These are phyloP conservation scores for Quercus agrifolia DNA, from an alignment of 306 rosid species.

Conservation along the genomic window DNA sequence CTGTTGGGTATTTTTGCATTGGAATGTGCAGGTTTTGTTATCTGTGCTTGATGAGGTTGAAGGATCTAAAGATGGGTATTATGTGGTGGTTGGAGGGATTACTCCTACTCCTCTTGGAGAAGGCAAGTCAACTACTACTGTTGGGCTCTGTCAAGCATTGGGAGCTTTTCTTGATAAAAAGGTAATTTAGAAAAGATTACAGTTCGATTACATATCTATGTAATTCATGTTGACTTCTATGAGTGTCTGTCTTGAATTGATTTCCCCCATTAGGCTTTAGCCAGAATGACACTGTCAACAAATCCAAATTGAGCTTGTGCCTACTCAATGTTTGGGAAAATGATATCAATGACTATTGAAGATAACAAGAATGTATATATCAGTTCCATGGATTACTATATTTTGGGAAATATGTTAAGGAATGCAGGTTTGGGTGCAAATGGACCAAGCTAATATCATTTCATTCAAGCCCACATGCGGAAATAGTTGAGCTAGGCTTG, in stretches of 20 bases:
- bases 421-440: background rate
- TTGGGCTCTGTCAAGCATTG: slow-evolving; percentile 98
- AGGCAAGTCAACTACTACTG: slow-evolving; percentile 98
- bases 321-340: background rate
- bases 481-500: background rate
- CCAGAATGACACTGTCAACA: background rate
- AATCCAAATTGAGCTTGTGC: background rate
- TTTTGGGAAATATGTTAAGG: background rate
- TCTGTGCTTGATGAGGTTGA: slow-evolving; percentile 71
- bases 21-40: slow-evolving; percentile 59
- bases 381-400: background rate
- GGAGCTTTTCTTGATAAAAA: slow-evolving; percentile 96
- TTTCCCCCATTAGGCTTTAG: background rate
- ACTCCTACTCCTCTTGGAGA: slow-evolving; percentile 99
- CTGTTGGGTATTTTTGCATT: background rate
- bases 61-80: slow-evolving; percentile 71
- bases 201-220: background rate
- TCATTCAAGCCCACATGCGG: background rate
- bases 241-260: background rate
- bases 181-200: slow-evolving; percentile 32
- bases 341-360: background rate
- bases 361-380: background rate
- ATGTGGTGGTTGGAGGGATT: slow-evolving; percentile 98
- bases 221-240: background rate
- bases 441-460: background rate